Evolutionary conservation across 805 yeast genomes (phyloP).

Genomic region (Candida dajiaensis): DNA sequence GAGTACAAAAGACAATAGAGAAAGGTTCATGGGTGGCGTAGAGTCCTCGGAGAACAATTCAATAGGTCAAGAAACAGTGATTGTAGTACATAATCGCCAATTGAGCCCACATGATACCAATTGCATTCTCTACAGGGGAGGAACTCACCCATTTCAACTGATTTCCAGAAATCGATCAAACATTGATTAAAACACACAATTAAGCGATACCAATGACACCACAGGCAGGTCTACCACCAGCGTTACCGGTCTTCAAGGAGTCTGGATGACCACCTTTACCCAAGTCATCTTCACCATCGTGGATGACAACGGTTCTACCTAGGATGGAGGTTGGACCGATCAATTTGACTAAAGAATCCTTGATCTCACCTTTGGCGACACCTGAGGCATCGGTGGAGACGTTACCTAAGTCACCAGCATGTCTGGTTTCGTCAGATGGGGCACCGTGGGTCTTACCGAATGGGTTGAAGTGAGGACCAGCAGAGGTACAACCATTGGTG

Average conservation of each 20-base stretch:
- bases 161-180: too few species aligned
- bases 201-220: conserved; percentile 76
- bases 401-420: conserved; percentile 97
- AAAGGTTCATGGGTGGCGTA: too few species aligned
- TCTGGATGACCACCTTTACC: conserved; percentile 93
- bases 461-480: conserved; percentile 97
- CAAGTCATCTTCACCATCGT: conserved; percentile 87
- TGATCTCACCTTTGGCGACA: conserved; percentile 83
- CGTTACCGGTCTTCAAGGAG: conserved; percentile 93
- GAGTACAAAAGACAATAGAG: too few species aligned
- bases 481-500: conserved; percentile 98
- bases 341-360: conserved; percentile 72
- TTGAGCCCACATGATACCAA: not conserved
- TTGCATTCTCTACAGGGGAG: not conserved
- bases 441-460: conserved; percentile 87
- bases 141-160: too few species aligned
- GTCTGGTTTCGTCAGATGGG: conserved; percentile 75
- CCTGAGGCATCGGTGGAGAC: conserved; percentile 82
- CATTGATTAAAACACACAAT: too few species aligned
- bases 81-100: not conserved
- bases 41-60: too few species aligned
- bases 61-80: too few species aligned
- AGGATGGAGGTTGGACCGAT: conserved; percentile 82
- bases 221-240: conserved; percentile 98
- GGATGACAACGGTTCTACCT: conserved; percentile 95